Conservation (phyloP, 495 filamentous ascomycete species). For the Aspergillus campestris region DNA sequence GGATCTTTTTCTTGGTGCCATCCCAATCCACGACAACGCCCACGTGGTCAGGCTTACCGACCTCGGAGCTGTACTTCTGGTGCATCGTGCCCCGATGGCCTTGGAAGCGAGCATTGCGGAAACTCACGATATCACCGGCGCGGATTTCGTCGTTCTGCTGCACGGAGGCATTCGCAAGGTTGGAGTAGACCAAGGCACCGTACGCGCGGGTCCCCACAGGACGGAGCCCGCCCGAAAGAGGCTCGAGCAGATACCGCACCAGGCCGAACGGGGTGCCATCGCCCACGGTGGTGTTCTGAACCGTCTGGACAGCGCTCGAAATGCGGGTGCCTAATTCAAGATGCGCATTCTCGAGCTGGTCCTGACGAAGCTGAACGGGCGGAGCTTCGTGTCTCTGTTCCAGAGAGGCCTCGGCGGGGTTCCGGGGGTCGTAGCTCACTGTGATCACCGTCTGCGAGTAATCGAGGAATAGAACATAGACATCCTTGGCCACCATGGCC, state of each 20-base stretch:
- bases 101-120: conserved; percentile 91
- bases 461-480: conserved; percentile 84
- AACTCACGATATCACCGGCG: conserved; percentile 84
- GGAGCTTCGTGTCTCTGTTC: conserved; percentile 86
- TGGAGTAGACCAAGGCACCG: conserved; percentile 86
- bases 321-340: conserved; percentile 68
- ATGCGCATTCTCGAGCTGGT: conserved; percentile 83
- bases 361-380: conserved; percentile 77
- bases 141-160: conserved; percentile 91
- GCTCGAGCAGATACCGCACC: conserved; percentile 66
- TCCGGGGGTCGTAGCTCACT: conserved; percentile 66
- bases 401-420: conserved; percentile 60
- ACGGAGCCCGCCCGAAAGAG: conserved; percentile 62
- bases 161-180: conserved; percentile 85
- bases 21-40: conserved; percentile 98
- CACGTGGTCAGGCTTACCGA: conserved; percentile 90
- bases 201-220: conserved; percentile 83
- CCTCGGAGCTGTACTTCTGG: conserved; percentile 81
- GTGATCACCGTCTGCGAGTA: conserved; percentile 92
- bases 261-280: conserved; percentile 74
- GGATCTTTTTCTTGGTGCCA: conserved; percentile 94
- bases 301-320: conserved; percentile 52
- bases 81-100: conserved; percentile 94
- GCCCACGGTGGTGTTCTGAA: conserved; percentile 71
- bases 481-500: conserved; percentile 62